These are phyloP conservation scores for Alternaria arbusti DNA, from an alignment of 2,329 filamentous ascomycete genomes.

Conservation along the genomic window DNA sequence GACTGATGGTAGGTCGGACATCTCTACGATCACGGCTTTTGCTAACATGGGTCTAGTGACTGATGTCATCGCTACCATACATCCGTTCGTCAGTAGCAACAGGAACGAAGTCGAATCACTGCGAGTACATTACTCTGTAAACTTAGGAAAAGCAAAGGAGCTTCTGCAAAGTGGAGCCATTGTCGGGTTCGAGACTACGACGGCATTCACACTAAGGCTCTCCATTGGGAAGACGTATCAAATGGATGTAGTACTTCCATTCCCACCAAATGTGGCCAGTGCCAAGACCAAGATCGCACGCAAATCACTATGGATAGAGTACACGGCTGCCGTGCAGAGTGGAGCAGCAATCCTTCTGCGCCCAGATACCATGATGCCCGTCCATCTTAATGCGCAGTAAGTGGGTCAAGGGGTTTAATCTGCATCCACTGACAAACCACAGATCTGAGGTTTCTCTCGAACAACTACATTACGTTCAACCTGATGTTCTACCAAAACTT, in stretches of 20 bases:
- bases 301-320: constrained; percentile 12
- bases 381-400: background rate
- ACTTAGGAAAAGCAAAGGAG: background rate
- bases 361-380: background rate
- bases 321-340: background rate
- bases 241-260: background rate
- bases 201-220: background rate
- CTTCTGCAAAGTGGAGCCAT: background rate
- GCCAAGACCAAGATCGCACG: constrained; percentile 12
- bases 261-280: background rate
- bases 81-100: background rate
- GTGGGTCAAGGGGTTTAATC: background rate
- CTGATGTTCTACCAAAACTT: background rate
- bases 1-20: background rate
- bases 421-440: background rate
- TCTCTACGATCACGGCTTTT: background rate
- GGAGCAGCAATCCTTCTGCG: background rate
- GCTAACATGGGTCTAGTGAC: background rate
- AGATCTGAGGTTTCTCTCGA: background rate
- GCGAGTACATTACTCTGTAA: background rate
- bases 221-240: background rate
- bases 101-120: background rate
- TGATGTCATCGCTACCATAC: background rate
- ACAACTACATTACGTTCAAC: background rate
- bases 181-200: background rate